Percentiles rank a stretch among this genome's conserved stretches.
These are phyloP conservation scores for Xerocomellus dryophilus DNA, from an alignment of 768 basidiomycete genomes.

Conservation along the genomic window DNA sequence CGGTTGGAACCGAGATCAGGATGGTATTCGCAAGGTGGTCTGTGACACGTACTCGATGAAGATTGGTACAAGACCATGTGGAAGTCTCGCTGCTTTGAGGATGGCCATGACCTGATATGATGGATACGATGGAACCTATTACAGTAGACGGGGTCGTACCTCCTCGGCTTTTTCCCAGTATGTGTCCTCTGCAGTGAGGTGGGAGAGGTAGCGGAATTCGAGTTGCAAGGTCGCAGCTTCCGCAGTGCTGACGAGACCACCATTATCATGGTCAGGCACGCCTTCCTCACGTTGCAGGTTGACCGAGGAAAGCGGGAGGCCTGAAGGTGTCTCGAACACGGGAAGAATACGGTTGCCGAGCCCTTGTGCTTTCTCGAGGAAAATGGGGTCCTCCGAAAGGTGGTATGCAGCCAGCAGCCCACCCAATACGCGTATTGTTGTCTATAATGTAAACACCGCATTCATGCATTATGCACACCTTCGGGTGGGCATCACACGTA, in stretches of 20 bases:
- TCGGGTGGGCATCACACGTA: constrained; percentile 32
- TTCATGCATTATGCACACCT: background rate
- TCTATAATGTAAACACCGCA: constrained; percentile 44
- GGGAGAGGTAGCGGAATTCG: constrained; percentile 84
- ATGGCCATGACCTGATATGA: constrained; percentile 59
- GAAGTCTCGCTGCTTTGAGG: constrained; percentile 58
- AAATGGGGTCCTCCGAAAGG: constrained; percentile 67
- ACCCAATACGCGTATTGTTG: constrained; percentile 88
- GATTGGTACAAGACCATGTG: constrained; percentile 78
- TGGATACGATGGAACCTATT: background rate
- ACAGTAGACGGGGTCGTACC: constrained; percentile 35
- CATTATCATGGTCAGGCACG: constrained; percentile 55
- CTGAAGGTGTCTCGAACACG: constrained; percentile 76
- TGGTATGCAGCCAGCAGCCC: constrained; percentile 87
- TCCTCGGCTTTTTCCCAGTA: constrained; percentile 84
- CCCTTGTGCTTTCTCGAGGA: constrained; percentile 73
- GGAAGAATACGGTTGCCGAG: constrained; percentile 84
- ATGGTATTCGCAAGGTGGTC: background rate
- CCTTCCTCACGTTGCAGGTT: constrained; percentile 67
- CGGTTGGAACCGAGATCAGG: constrained; percentile 11
- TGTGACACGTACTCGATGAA: constrained; percentile 64
- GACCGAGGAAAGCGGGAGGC: constrained; percentile 76
- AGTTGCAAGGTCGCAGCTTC: constrained; percentile 89
- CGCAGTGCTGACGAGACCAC: constrained; percentile 69
- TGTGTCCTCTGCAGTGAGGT: constrained; percentile 67